Conservation (phyloP, 2,329 filamentous ascomycete genomes). For the Lojkania enalia region DNA sequence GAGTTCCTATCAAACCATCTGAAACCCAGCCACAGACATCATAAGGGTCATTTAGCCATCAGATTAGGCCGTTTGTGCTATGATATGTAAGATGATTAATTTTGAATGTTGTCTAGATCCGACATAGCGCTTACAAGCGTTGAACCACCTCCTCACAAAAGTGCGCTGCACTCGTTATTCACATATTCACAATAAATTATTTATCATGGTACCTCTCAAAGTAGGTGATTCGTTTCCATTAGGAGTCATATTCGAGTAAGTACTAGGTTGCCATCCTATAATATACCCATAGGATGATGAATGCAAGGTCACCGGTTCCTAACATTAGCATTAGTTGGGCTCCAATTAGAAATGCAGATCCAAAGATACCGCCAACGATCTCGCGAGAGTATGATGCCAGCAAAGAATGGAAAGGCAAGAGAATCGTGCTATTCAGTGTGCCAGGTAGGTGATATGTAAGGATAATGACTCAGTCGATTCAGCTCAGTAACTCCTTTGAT, state of each 20-base stretch:
- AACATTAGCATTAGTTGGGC: conserved; percentile 64
- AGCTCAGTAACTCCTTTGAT: too few species aligned
- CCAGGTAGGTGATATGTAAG: too few species aligned
- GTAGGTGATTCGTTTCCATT: conserved; percentile 82
- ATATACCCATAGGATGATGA: neutral
- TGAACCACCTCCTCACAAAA: too few species aligned
- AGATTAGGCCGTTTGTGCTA: too few species aligned
- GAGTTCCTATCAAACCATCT: too few species aligned
- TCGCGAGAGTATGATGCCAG: conserved; percentile 78
- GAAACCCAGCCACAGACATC: too few species aligned
- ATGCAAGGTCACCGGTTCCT: neutral
- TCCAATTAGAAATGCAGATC: conserved; percentile 70
- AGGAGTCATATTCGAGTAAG: conserved; percentile 74
- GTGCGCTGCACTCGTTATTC: too few species aligned
- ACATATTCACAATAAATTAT: conserved; percentile 10
- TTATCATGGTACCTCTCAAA: conserved; percentile 68
- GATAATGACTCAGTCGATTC: neutral
- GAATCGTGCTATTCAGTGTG: conserved; percentile 70
- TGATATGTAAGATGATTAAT: too few species aligned
- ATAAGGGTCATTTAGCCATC: too few species aligned
- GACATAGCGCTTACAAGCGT: too few species aligned
- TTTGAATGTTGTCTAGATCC: too few species aligned
- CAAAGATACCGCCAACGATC: conserved; percentile 77
- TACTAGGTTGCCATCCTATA: neutral
- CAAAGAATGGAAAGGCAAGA: conserved; percentile 73